Conservation (phyloP, 805 yeast species). For the Scheffersomyces coipomensis region DNA sequence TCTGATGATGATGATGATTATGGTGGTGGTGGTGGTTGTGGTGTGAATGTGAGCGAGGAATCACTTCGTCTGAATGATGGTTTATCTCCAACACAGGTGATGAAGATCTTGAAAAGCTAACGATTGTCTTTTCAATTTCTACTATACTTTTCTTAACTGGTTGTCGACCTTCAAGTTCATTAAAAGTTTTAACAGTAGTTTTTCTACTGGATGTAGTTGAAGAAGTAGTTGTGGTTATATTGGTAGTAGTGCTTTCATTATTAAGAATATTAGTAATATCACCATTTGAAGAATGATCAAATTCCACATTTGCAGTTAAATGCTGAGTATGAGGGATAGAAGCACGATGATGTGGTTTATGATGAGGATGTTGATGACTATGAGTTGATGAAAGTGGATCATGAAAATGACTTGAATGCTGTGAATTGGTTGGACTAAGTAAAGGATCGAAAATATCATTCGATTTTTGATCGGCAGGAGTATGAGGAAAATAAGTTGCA, state of each 20-base stretch:
- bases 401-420: neutral
- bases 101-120: conserved; percentile 5
- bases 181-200: neutral
- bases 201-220: neutral
- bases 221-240: neutral
- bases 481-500: conserved; percentile 71
- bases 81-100: conserved; percentile 3
- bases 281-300: conserved; percentile 34
- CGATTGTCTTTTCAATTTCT: conserved; percentile 4
- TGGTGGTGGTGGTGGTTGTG: too few species aligned
- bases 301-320: conserved; percentile 50
- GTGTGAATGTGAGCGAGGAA: too few species aligned
- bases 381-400: neutral
- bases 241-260: neutral
- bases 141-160: too few species aligned
- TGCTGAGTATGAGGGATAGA: conserved; percentile 32
- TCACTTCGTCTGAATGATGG: neutral
- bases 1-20: neutral
- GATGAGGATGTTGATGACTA: neutral
- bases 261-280: conserved; percentile 22
- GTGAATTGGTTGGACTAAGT: conserved; percentile 8
- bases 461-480: conserved; percentile 27
- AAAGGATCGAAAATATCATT: neutral
- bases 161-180: too few species aligned
- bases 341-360: neutral